Base-by-base conservation (phyloP, 371 early-diverging fungal species). In the Rhizopus sp. region DNA sequence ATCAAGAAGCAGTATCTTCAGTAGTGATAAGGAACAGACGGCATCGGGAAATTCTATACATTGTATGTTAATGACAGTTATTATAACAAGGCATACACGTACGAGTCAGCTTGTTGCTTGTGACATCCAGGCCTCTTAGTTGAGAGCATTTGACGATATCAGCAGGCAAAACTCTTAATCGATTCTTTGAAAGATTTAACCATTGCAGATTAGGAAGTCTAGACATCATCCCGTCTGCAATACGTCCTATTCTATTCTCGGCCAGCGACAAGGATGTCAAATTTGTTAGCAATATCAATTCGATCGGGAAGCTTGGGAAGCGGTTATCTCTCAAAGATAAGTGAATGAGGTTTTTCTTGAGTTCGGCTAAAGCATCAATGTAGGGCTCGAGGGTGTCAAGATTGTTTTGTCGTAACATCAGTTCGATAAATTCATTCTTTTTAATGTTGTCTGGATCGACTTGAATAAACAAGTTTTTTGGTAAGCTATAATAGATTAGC, bases 241-340 rank as follows among this genome's bases (percentile, higher is more conserved):
- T 66, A 7, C 29, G 12, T 15, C 47, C 15, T 12, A 89, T 70
- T 54, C 63, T 69, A 62, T 90, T 90, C 41, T 79, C 79, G 3
- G 85, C 84, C 5, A 90, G 65, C 7, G 89, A 88, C 4, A 90
- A 65, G 67, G 84, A 84, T 10, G 77, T 82, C 17, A 90, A 69
- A 13, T 85, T 78, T 7, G 64, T 73, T 31, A 89, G 71, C 4
- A 67, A 52, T 9, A 80, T 63, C n/a, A 88, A 72, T 44, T 85
- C 82, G 4, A 64, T 58, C 7, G 90, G 90, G 29, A 83, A 68
- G n/a, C 69, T 53, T 3, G 51, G 47, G n/a, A 84, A 40, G 7
- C 60, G 56, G 31, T 84, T 84, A 38, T 74, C 73, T 35, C 80
- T 66, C 5, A 84, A 51, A 0, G 84, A 80, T 3, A 84, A 53